Base-by-base conservation (phyloP, 2,329 filamentous ascomycete genomes). In the Penicillium polonicum region DNA sequence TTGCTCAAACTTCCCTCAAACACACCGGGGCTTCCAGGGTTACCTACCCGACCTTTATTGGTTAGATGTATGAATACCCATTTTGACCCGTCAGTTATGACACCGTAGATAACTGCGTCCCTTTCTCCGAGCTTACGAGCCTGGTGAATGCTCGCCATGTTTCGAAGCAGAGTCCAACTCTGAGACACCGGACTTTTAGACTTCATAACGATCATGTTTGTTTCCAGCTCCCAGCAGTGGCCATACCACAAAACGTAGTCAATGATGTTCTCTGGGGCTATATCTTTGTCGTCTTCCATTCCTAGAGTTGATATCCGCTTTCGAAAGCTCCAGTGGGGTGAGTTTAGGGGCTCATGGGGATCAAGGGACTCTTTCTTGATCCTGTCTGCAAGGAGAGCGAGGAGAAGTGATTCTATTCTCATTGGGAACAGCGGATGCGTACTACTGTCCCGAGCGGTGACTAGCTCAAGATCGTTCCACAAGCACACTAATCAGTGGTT, bases 341-440 rank as follows among this genome's bases (percentile, higher is more conserved):
- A n/a, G 8, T 12, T 2, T 21, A 36, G 46, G 46, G 23, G 4
- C 19, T 13, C 13, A 3, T 17, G 19, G 9, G n/a, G 7, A 33
- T 33, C 2, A 25, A 19, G 33, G 23, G 33, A 25, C 19, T 38
- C 46, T 19, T 25, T 49, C 15, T 35, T 36, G 15, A 38, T 27
- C 6, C 9, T 38, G 3, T 49, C 21, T 27, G 33, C 46, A 17
- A 49, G 46, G 2, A 49, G 33, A 5, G 15, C 12, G 33, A 49
- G 46, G 46, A 49, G 31, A 38, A 49, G 46, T 13, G 46, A 49
- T 36, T 49, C 46, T 49, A 49, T 38, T 49, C 29, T 49, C 31
- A 38, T n/a, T 19, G 31, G 12, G 6, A 27, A 38, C 7, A 36
- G 6, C 15, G 31, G 46, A 36, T 49, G 46, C 17, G 10, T 13